Base-by-base conservation (phyloP, 2,329 filamentous ascomycete genomes). In the Dactylonectria estremocensis region DNA sequence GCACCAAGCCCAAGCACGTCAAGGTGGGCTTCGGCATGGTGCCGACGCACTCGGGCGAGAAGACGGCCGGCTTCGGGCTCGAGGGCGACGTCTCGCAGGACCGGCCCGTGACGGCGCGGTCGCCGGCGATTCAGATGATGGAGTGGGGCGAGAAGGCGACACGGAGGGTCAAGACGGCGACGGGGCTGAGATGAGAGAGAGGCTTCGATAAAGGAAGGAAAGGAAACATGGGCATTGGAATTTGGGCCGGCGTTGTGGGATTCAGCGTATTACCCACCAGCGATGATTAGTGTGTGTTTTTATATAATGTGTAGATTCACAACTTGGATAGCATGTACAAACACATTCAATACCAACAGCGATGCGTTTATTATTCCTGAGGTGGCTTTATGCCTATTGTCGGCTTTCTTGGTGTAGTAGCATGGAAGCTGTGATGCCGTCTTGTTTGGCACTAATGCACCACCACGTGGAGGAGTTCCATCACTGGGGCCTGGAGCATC, bases 61-160 rank as follows among this genome's bases (percentile, higher is more conserved):
- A 60, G 49, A 66, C 60, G 18, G 73, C 76, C 20, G 72, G 71
- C 20, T 76, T 76, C 13, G 74, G 74, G 1, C 66, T 76, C 18
- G 74, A 76, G 28, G 74, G 74, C 5, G 73, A 76, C n/a, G 74
- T 76, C 24, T 67, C 67, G 8, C 74, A 76, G 63, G 74, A 75
- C 35, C 73, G 73, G 52, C 55, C 66, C 16, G 59, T 52, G 65
- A 70, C 72, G 4, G 55, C 62, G 3, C 67, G 73, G 6, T 75
- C 73, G 7, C 73, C 72, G 11, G 73, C 68, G 3, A 53, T 74
- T 18, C 69, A 67, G 13, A 67, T 75, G 52, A 75, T 69, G 66
- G 67, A 69, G 24, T 74, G 70, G 72, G 69, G 66, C 14, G 72
- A 73, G 16, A 70, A 66, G 22, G 57, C 71, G 24, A 64, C 70